A percentile compares a stretch with the other conserved stretches of the same genome.
Evolutionary conservation across 2,329 filamentous ascomycete species (phyloP).

Genomic region (Apiospora koreana): DNA sequence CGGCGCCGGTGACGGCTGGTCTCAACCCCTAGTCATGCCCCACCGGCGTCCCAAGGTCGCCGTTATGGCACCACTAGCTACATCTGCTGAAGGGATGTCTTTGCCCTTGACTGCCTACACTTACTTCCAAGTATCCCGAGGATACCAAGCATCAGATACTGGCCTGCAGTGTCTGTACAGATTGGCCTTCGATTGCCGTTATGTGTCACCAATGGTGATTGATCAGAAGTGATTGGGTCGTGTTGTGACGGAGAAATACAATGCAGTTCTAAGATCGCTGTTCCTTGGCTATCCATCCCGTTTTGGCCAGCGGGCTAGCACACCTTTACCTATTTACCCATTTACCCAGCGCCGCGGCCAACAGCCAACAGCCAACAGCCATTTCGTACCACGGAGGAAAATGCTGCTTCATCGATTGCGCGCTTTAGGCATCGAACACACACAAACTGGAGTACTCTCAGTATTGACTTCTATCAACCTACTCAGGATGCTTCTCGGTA

Average conservation of each 20-base stretch:
- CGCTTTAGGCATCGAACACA: neutral
- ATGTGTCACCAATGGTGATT: neutral
- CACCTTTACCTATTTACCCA: neutral
- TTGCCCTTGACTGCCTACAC: too few relatives aligned
- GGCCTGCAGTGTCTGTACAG: too few relatives aligned
- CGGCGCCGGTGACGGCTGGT: too few relatives aligned
- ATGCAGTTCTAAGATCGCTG: neutral
- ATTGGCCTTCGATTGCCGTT: too few relatives aligned
- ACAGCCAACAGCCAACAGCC: neutral
- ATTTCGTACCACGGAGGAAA: neutral
- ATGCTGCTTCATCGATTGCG: neutral
- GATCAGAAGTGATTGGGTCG: neutral
- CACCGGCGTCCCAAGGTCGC: too few relatives aligned
- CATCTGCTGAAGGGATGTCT: too few relatives aligned
- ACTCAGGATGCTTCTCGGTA: neutral
- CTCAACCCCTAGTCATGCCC: too few relatives aligned
- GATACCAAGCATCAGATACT: too few relatives aligned
- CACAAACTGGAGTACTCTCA: neutral
- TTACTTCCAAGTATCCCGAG: too few relatives aligned
- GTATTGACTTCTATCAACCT: neutral
- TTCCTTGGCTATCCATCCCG: neutral
- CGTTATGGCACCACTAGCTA: too few relatives aligned
- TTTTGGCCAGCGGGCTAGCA: neutral
- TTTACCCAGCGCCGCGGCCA: neutral
- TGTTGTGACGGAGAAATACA: neutral